phyloP scores from a whole-genome alignment of 352 stramenopile species.

The Pythium aristosporum region DNA sequence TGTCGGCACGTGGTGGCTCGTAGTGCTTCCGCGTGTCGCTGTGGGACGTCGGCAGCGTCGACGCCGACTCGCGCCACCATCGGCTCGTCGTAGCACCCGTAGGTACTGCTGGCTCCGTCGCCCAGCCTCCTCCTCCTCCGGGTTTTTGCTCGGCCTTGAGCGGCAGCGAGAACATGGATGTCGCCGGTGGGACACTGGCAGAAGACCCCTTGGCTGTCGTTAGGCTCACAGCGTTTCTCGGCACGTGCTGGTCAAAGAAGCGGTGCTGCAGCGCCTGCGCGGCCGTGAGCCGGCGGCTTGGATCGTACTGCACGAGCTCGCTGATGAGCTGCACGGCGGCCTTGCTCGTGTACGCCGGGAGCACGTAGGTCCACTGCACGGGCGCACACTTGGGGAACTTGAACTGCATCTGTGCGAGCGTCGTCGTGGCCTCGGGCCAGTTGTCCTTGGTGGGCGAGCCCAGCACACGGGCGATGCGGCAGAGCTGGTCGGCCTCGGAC shows the following conservation, averaged over 20 bases:
- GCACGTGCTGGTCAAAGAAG: slow-evolving; percentile 85
- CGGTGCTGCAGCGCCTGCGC: slow-evolving; percentile 91
- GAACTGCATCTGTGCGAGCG: slow-evolving; percentile 91
- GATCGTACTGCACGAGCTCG: slow-evolving; percentile 92
- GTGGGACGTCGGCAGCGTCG: slow-evolving; percentile 17
- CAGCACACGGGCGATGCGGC: slow-evolving; percentile 93
- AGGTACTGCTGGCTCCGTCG: background rate
- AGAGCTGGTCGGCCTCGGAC: slow-evolving; percentile 95
- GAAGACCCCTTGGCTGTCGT: background rate
- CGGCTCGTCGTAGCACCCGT: slow-evolving; percentile 16
- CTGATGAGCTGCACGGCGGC: slow-evolving; percentile 82
- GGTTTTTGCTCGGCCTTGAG: slow-evolving; percentile 37
- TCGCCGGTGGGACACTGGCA: background rate
- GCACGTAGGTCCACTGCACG: slow-evolving; percentile 59
- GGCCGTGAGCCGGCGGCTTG: slow-evolving; percentile 83
- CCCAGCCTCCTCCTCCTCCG: background rate
- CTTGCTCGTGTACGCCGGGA: slow-evolving; percentile 68
- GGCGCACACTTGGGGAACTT: slow-evolving; percentile 88
- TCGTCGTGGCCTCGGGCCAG: slow-evolving; percentile 90
- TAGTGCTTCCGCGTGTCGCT: slow-evolving; percentile 19
- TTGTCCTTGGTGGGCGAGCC: slow-evolving; percentile 85
- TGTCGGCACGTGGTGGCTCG: slow-evolving; percentile 20
- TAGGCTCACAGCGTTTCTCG: slow-evolving; percentile 38
- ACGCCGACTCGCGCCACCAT: slow-evolving; percentile 22
- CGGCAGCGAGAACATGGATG: slow-evolving; percentile 15